Base-by-base conservation (phyloP, 2,329 filamentous ascomycete genomes). In the Fusarium chlamydosporum region DNA sequence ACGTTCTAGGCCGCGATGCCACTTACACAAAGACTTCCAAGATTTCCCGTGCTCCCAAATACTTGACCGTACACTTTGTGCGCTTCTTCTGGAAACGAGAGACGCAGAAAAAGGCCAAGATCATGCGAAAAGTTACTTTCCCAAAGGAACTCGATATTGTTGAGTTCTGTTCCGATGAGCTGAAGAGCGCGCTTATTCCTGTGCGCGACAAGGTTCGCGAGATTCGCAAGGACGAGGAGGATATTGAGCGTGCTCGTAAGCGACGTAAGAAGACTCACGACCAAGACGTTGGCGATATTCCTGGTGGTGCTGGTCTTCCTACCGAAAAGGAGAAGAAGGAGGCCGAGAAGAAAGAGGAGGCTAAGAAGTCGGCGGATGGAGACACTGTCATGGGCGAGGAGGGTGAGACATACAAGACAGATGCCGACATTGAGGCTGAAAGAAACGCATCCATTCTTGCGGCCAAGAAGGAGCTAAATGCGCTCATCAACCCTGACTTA, bases 111-210 rank as follows among this genome's bases (percentile, higher is more conserved):
- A 99, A 99, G 85, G 94, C 95, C 71, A 99, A 99, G 86, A 99
- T 99, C 74, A 95, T 99, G 92, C 92, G 94, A 78, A 99, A 98
- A 82, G 96, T 99, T 59, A 95, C 93, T 0, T 99, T 99, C 78
- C 95, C 95, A 8, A 90, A 92, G 51, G 96, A 99, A 80, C 84
- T 99, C 34, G 96, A 99, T 75, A 89, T 93, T 38, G 90, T 97
- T 23, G 96, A 99, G 77, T 97, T 97, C 80, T 99, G 96, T 80
- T 95, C 94, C 13, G 94, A 98, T 27, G 91, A 96, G 54, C 84
- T 99, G 67, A 91, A 89, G 79, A 90, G 91, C 76, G 88, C 92
- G 72, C 85, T 99, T 43, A 84, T 97, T 46, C 96, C 96, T 2
- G 91, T 99, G n/a, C 89, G 96, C 62, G 96, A 99, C 83, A 96